Evolutionary conservation across 2,329 filamentous ascomycete genomes (phyloP), one percentile per base, ranked within the genome.

Genomic region (Colletotrichum sp.): DNA sequence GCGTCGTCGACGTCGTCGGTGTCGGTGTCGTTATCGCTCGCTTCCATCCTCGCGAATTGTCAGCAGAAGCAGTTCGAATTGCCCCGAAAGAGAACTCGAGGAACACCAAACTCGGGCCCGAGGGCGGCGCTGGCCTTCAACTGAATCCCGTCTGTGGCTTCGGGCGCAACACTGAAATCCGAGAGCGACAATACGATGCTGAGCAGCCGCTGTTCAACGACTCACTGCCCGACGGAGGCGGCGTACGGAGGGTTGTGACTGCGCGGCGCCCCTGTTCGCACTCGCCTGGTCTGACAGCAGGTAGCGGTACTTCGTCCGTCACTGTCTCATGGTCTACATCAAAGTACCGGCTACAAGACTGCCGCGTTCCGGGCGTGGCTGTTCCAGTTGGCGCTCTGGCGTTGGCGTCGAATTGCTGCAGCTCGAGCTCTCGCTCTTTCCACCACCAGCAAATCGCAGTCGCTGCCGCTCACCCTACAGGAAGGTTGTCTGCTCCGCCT

Each of bases 381-480:
- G 73, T 76, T 73, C 64, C 63, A 63, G 63, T 68, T 71, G 60
- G 60, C 72, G 72, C 70, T 68, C 52, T 69, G 36, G 52, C 59
- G 60, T 65, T 34, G 64, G 65, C 32, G 34, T 32, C 39, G 72
- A 60, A 21, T 69, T 68, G 55, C 32, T 30, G 72, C 24, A 60
- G 44, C 36, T 68, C 21, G 24, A 75, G 28, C 68, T 49, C 70
- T 60, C 15, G 34, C 55, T 60, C 64, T 68, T 36, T 59, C 70
- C 57, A 76, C 70, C 70, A 73, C 39, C 70, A 76, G 52, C 73
- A 65, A 73, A 76, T 76, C n/a, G 52, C 32, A 52, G 21, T 21
- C 71, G 30, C 52, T 55, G 36, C 24, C 55, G 30, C 36, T 64
- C 26, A n/a, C n/a, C 44, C 44, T 49, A 21, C 44, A 49, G 44